Evolutionary conservation across 1,139 yeast genomes (phyloP).

Genomic region (Scheffersomyces insectosa): DNA sequence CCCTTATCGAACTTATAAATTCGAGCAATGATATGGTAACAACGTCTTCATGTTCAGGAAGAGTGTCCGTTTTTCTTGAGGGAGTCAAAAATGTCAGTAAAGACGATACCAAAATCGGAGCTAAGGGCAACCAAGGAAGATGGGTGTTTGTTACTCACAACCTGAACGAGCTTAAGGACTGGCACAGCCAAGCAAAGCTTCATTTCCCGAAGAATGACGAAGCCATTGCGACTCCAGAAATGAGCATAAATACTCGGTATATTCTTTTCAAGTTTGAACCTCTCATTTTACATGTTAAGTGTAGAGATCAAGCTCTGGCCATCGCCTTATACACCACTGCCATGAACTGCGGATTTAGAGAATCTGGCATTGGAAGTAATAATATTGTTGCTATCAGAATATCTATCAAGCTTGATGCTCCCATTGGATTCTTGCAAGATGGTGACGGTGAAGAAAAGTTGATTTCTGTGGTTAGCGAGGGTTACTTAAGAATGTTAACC

Average conservation of each 20-base stretch:
- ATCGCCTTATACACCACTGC: conserved; percentile 65
- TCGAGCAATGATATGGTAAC: conserved; percentile 69
- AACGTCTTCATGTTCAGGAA: conserved; percentile 85
- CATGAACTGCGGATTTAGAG: conserved; percentile 84
- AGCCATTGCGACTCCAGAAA: conserved; percentile 4
- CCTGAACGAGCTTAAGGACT: conserved; percentile 43
- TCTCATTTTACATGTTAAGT: conserved; percentile 77
- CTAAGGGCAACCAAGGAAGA: conserved; percentile 82
- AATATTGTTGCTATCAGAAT: conserved; percentile 77
- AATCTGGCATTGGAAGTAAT: conserved; percentile 81
- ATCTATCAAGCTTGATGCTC: conserved; percentile 69
- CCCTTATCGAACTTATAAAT: conserved; percentile 69
- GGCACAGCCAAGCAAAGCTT: conserved; percentile 40
- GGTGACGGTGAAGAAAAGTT: conserved; percentile 20
- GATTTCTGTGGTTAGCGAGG: conserved; percentile 45
- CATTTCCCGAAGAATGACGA: too few relatives aligned
- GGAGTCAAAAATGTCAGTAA: conserved; percentile 42
- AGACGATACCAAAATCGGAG: conserved; percentile 54
- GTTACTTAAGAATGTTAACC: conserved; percentile 52
- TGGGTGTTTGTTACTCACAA: conserved; percentile 87
- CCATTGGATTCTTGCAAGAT: conserved; percentile 58
- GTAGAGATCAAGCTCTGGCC: conserved; percentile 63
- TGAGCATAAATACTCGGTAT: conserved; percentile 40
- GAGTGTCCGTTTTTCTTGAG: conserved; percentile 79
- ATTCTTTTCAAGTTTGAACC: conserved; percentile 82